Base-by-base conservation (phyloP, 768 basidiomycete genomes). In the Mycena leptocephala region DNA sequence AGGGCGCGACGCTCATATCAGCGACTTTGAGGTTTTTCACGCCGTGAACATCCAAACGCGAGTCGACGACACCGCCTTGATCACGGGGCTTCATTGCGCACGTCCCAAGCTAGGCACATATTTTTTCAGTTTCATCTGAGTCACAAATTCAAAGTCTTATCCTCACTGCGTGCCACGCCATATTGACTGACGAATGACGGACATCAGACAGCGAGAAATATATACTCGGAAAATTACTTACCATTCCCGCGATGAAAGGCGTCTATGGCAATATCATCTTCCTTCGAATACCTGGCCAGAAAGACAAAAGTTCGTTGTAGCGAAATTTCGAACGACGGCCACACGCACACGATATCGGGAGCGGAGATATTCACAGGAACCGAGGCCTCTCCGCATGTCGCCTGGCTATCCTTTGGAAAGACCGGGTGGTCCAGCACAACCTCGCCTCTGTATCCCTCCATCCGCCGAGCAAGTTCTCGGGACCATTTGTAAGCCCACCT, bases 1-100 rank as follows among this genome's bases (percentile, higher is more conserved):
- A 64, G 10, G 84, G 84, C 16, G 80, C 72, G 56, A 84, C 83
- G 67, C 79, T 82, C 56, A 79, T 73, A 63, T 83, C 80, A 9
- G 88, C 88, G 9, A 91, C 85, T 72, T 90, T 88, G 28, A 91
- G 81, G 28, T 85, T 85, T 35, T 79, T 61, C 1, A 87, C 84
- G 4, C 88, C 89, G 61, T 91, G 89, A 9, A 91, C 89, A 67
- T 86, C 86, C 43, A 90, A 76, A 8, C 76, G 76, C 33, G 84
- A 30, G 68, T 91, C 89, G 33, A 91, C 90, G 24, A 91, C 90
- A 7, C 89, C 90, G 8, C 82, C 84, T 35, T 84, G 64, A 39
- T 85, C 81, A 37, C 86, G 86, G 4, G 89, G 86, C 63, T 88
- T 89, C 89, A 90, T 90, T 3, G 88, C 86, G 67, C 88, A 89